Evolutionary conservation across 352 stramenopile species (phyloP).

Genomic region (Phytophthora sojae): DNA sequence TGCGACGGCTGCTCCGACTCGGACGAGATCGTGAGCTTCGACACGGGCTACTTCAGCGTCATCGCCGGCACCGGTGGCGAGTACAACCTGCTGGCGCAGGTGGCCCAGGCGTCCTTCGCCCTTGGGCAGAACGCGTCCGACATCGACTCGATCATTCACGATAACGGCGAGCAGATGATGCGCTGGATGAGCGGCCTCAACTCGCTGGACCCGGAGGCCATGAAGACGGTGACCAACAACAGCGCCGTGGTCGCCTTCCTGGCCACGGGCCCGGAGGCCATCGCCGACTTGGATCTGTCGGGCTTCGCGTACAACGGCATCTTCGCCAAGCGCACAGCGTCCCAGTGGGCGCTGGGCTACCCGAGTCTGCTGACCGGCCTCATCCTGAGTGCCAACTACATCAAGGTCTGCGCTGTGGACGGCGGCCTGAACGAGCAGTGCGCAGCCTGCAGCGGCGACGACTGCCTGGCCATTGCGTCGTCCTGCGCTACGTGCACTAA

Average conservation of each 20-base stretch:
- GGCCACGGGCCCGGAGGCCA: constrained; percentile 23
- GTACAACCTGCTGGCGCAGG: constrained; percentile 51
- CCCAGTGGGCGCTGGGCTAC: constrained; percentile 77
- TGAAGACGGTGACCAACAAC: constrained; percentile 61
- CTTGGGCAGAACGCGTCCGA: not conserved
- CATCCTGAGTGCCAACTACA: constrained; percentile 61
- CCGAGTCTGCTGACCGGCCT: constrained; percentile 74
- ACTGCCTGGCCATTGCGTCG: constrained; percentile 43
- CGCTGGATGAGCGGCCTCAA: constrained; percentile 82
- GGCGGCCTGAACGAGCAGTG: constrained; percentile 54
- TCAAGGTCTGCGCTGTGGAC: constrained; percentile 44
- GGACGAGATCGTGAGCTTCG: constrained; percentile 65
- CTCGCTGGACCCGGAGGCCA: constrained; percentile 70
- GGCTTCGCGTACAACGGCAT: constrained; percentile 83
- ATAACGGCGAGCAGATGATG: constrained; percentile 72
- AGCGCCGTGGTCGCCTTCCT: constrained; percentile 58
- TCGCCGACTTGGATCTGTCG: constrained; percentile 55
- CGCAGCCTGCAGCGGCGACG: constrained; percentile 42
- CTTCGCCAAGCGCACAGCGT: constrained; percentile 63
- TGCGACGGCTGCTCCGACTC: constrained; percentile 65
- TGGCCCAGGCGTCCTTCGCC: constrained; percentile 61
- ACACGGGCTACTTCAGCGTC: constrained; percentile 77
- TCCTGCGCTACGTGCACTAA: constrained; percentile 50
- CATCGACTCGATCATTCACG: constrained; percentile 35
- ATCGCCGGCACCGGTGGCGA: constrained; percentile 70